Percentiles rank a stretch among this genome's conserved stretches.
Conservation (phyloP, 768 basidiomycete species). For the Inosperma sp. region DNA sequence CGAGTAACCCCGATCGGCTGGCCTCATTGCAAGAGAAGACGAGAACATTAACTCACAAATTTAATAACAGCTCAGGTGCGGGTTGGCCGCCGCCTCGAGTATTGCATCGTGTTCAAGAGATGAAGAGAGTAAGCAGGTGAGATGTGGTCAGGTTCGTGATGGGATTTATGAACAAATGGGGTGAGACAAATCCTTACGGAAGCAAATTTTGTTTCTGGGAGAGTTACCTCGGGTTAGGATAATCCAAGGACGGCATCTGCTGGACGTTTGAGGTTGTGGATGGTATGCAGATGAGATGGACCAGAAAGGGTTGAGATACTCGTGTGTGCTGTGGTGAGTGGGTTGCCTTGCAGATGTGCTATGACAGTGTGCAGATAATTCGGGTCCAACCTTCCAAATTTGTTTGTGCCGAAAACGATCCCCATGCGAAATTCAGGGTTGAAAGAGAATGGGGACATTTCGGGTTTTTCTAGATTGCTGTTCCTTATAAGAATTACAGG, state of each 20-base stretch:
- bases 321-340: neutral
- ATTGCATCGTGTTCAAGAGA: neutral
- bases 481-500: constrained; percentile 26
- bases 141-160: constrained; percentile 11
- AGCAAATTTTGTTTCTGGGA: constrained; percentile 7
- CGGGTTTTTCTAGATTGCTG: constrained; percentile 15
- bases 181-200: constrained; percentile 18
- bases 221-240: neutral
- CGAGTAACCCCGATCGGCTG: no score
- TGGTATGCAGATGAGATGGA: neutral
- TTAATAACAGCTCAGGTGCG: neutral
- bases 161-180: constrained; percentile 14
- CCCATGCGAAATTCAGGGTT: constrained; percentile 29
- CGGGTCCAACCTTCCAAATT: constrained; percentile 18
- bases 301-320: neutral
- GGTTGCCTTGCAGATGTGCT: neutral
- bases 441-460: constrained; percentile 19
- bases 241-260: neutral
- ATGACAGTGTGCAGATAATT: neutral
- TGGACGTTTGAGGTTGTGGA: neutral
- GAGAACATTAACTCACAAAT: neutral
- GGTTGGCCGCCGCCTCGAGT: constrained; percentile 4
- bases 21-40: neutral
- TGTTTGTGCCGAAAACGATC: constrained; percentile 24
- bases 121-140: constrained; percentile 2